Percentiles rank a stretch among this genome's conserved stretches.
Evolutionary conservation across 2,329 filamentous ascomycete genomes (phyloP).

Genomic region (Beauveria sp.): DNA sequence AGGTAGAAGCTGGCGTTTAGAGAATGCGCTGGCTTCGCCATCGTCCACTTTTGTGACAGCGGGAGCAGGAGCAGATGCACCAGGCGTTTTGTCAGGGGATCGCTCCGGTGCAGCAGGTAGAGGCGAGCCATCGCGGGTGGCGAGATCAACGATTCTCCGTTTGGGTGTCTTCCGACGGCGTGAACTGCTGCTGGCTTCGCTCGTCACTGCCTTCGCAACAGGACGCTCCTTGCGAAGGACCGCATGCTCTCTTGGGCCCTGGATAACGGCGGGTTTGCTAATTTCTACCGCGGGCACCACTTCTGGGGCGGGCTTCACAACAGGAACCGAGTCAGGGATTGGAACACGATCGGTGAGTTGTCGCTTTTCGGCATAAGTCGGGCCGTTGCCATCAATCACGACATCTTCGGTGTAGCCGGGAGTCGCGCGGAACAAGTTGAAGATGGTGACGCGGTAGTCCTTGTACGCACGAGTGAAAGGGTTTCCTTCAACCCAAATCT

Average conservation of each 20-base stretch:
- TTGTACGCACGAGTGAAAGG: constrained; percentile 83
- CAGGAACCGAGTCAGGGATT: constrained; percentile 66
- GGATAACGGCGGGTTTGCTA: constrained; percentile 57
- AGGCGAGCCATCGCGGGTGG: constrained; percentile 39
- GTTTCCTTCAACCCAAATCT: constrained; percentile 89
- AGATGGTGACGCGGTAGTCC: constrained; percentile 80
- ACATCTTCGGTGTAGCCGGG: constrained; percentile 89
- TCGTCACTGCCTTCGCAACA: constrained; percentile 42
- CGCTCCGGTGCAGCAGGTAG: constrained; percentile 24
- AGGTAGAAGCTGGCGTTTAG: constrained; percentile 28
- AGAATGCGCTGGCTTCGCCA: background rate
- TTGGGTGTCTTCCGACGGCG: constrained; percentile 53
- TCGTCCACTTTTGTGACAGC: constrained; percentile 13
- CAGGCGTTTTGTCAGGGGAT: constrained; percentile 9
- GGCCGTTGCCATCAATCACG: constrained; percentile 75
- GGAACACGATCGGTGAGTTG: constrained; percentile 75
- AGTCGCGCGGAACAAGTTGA: constrained; percentile 88
- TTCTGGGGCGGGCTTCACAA: constrained; percentile 61
- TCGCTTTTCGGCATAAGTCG: constrained; percentile 78
- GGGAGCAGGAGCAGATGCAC: constrained; percentile 11
- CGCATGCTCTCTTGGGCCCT: constrained; percentile 40
- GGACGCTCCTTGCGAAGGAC: constrained; percentile 55
- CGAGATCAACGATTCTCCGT: constrained; percentile 57
- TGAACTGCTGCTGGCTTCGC: constrained; percentile 50
- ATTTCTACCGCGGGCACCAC: constrained; percentile 58